phyloP scores from a whole-genome alignment of 768 basidiomycete species.

The Podaxis mareebaensis region DNA sequence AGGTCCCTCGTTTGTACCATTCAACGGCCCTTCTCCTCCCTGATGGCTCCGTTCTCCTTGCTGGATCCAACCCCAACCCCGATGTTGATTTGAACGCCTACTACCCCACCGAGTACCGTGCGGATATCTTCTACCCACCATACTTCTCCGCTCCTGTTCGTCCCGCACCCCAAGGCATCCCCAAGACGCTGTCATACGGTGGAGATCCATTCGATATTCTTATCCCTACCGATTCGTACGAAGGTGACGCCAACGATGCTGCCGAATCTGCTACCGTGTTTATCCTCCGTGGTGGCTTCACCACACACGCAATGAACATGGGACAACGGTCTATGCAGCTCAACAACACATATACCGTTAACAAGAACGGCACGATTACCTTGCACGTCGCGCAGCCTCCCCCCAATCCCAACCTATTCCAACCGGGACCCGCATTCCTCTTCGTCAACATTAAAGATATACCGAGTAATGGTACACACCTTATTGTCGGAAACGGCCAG shows the following conservation, averaged over 20 bases:
- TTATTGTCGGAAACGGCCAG: conserved; percentile 75
- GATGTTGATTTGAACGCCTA: conserved; percentile 55
- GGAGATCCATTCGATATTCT: conserved; percentile 69
- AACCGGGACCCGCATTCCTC: conserved; percentile 65
- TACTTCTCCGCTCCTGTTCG: conserved; percentile 57
- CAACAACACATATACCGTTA: conserved; percentile 56
- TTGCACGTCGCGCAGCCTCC: conserved; percentile 74
- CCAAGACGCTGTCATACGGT: conserved; percentile 68
- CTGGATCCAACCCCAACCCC: conserved; percentile 79
- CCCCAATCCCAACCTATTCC: conserved; percentile 71
- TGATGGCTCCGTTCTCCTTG: conserved; percentile 70
- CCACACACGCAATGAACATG: conserved; percentile 80
- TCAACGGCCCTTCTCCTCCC: conserved; percentile 66
- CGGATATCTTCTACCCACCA: conserved; percentile 19
- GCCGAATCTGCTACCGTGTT: conserved; percentile 52
- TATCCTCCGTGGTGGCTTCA: conserved; percentile 69
- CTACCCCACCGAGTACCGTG: conserved; percentile 58
- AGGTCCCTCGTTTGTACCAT: conserved; percentile 78
- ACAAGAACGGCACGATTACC: conserved; percentile 48
- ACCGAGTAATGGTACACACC: conserved; percentile 66
- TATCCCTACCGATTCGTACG: conserved; percentile 53
- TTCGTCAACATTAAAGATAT: conserved; percentile 81
- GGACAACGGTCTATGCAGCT: conserved; percentile 75
- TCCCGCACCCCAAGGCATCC: conserved; percentile 58
- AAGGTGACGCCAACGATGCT: conserved; percentile 47